Base-by-base conservation (phyloP, 805 yeast species). In the Candida endomychidarum region DNA sequence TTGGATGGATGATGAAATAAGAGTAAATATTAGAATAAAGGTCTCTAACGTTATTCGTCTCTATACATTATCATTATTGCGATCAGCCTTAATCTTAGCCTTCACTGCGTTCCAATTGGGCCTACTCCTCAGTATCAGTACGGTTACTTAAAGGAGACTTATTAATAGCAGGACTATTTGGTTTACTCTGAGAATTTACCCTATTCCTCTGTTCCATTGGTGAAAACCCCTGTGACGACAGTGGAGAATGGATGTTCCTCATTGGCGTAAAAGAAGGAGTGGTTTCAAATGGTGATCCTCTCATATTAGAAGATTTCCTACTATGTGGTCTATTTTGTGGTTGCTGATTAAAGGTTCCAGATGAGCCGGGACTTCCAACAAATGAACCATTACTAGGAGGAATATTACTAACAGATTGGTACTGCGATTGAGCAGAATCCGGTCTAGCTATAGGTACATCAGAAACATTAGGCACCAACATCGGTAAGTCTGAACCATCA, bases 401-500 rank as follows among this genome's bases (percentile, higher is more conserved):
- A 3, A 39, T 6, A 20, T 39, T 14, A 9, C 42, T 33, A 3
- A 39, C 42, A 11, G 42, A 33, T 23, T 39, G 42, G n/a, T 33
- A 39, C 21, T 41, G 44, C 11, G 41, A 31, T 18, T 42, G 48
- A 6, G 40, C 48, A 9, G 51, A 47, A n/a, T 42, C 47, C 6
- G 51, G 48, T 15, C 51, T 24, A 5, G 43, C 36, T 8, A 34
- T 40, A 15, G 51, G 51, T 8, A 36, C 40, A 32, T 47, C 51
- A 6, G 61, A 57, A 8, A 61, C 67, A 23, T 58, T 58, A 2
- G 74, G 70, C 4, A 60, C 56, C 33, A 63, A 53, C 50, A 58
- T 54, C 3, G 72, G 72, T 27, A 65, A 52, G 19, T 65, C 71
- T 1, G 56, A 49, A 37, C 58, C 57, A 14, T 70, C 74, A 36